phyloP scores from a whole-genome alignment of 2,329 filamentous ascomycete genomes.

The Aureobasidium mangrovei region DNA sequence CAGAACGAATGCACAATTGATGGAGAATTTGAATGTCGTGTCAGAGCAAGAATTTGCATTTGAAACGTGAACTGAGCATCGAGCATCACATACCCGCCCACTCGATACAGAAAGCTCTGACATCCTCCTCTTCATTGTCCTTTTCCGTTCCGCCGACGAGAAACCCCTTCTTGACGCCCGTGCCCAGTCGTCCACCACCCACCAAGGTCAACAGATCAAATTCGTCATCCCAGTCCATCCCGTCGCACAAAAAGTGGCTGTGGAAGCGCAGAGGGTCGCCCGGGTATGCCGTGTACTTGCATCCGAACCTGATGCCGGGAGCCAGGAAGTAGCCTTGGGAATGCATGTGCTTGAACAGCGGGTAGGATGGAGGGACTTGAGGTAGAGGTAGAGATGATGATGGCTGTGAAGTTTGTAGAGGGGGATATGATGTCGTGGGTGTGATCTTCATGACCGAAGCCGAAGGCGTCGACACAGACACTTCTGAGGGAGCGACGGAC shows the following conservation, averaged over 20 bases:
- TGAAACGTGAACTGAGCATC: not conserved
- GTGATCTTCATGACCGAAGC: slow-evolving; percentile 30
- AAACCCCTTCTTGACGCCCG: slow-evolving; percentile 93
- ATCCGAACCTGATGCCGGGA: slow-evolving; percentile 88
- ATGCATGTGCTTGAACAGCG: slow-evolving; percentile 75
- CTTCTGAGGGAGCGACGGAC: slow-evolving; percentile 1
- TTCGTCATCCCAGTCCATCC: slow-evolving; percentile 77
- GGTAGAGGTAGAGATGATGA: slow-evolving; percentile 23
- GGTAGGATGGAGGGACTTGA: slow-evolving; percentile 48
- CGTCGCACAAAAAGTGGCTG: slow-evolving; percentile 84
- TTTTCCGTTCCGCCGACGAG: slow-evolving; percentile 59
- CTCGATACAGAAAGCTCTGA: slow-evolving; percentile 77
- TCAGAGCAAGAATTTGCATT: not conserved
- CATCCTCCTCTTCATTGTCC: slow-evolving; percentile 29
- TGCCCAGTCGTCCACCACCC: slow-evolving; percentile 77
- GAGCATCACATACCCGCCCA: slow-evolving; percentile 77
- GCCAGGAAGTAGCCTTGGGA: slow-evolving; percentile 74
- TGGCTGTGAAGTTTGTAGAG: slow-evolving; percentile 23
- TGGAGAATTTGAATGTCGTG: too few species aligned
- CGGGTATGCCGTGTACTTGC: slow-evolving; percentile 88
- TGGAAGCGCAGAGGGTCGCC: slow-evolving; percentile 93
- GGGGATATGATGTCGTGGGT: slow-evolving; percentile 42
- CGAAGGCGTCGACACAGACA: not conserved
- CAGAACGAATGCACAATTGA: too few species aligned
- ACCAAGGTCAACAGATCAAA: slow-evolving; percentile 79